Base-by-base conservation (phyloP, 495 filamentous ascomycete genomes). In the Alectoria sarmentosa region DNA sequence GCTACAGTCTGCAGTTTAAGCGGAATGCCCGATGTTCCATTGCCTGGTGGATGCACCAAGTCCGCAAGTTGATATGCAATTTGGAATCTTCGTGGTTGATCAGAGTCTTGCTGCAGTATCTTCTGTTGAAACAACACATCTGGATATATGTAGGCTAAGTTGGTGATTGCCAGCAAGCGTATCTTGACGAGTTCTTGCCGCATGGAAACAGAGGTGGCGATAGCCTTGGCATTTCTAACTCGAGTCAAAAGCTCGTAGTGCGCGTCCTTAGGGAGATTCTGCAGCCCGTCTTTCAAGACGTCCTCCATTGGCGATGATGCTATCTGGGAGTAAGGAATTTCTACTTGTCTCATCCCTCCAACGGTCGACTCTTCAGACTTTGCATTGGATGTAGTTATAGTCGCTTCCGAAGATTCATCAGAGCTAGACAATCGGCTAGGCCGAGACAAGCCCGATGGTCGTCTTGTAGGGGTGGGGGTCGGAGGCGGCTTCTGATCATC, bases 41-140 rank as follows among this genome's bases (percentile, higher is more conserved):
- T 86, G 15, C 84, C 83, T 3, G 80, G 79, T 28, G 85, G 81
- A 75, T 95, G 93, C 42, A 98, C 86, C 58, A 99, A 74, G 72
- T 97, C 93, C 30, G 88, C 89, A 38, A 98, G 84, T 69, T 99
- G 95, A 71, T 96, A 96, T 6, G 90, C 85, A 30, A 98, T 78
- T 74, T 99, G 95, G 61, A 92, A 85, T 63, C 90, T 84, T 60
- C 93, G 87, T 3, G 94, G 90, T 73, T 96, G 90, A 73, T 99
- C 95, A 61, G 85, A 84, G 69, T 99, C 95, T 69, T 89, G 88
- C 70, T 89, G 89, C 30, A 96, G 77, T 49, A 96, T 82, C 75
- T 91, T 96, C 67, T 91, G 86, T 55, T 90, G 81, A 71, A 98
- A 96, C 13, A 83, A 78, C 9, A 80, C 73, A 69, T 98, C 95